These are phyloP conservation scores for Inonotus obliquus DNA, from an alignment of 1,284 basidiomycete genomes.

Conservation along the genomic window DNA sequence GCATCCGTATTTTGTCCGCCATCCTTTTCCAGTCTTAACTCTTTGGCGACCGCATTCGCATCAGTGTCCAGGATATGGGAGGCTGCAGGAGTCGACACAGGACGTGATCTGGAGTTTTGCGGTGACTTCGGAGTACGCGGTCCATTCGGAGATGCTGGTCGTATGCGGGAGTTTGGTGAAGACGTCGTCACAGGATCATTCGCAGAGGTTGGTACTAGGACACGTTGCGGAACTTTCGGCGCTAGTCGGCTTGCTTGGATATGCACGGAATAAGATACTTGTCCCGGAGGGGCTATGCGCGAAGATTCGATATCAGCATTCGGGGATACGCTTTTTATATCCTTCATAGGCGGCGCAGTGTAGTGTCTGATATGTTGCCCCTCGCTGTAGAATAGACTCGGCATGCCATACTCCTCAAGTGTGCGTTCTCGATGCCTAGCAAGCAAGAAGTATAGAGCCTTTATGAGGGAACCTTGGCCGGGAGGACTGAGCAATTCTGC, in stretches of 20 bases:
- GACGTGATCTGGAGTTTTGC: conserved; percentile 9
- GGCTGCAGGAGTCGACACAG: conserved; percentile 8
- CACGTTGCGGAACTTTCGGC: conserved; percentile 5
- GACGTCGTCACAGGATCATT: conserved; percentile 4
- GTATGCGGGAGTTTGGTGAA: conserved; percentile 3
- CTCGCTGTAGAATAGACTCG: conserved; percentile 33
- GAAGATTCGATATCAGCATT: not conserved
- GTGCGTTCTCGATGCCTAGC: conserved; percentile 75
- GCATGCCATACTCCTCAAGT: conserved; percentile 55
- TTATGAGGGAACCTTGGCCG: conserved; percentile 74
- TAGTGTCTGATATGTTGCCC: conserved; percentile 43
- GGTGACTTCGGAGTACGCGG: conserved; percentile 14
- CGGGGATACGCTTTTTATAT: not conserved
- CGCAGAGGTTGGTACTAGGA: not conserved
- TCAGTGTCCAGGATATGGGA: not conserved
- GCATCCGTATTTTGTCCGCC: not conserved
- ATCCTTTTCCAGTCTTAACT: not conserved
- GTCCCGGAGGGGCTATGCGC: not conserved
- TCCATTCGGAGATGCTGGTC: conserved; percentile 16
- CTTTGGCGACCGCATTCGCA: not conserved
- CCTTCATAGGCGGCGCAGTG: conserved; percentile 34
- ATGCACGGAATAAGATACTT: not conserved
- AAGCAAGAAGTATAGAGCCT: conserved; percentile 90
- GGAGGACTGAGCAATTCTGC: conserved; percentile 60
- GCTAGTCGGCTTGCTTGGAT: conserved; percentile 8